Conservation (phyloP, 495 filamentous ascomycete genomes). For the Hypomontagnella monticulosa region DNA sequence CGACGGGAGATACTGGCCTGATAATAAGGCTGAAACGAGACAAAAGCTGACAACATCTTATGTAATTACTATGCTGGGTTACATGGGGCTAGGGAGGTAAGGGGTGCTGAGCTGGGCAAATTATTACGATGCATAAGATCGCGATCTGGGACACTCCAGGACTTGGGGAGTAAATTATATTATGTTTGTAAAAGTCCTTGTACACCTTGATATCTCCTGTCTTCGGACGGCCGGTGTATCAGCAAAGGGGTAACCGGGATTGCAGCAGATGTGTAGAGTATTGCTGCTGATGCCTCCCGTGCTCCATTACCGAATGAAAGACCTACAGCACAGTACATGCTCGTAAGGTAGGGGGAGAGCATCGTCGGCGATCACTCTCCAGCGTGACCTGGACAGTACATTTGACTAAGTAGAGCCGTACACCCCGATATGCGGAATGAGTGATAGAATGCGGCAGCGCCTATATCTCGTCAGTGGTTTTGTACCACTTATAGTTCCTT, state of each 20-base stretch:
- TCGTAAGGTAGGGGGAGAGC: not conserved
- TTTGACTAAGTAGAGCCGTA: constrained; percentile 35
- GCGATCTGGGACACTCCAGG: constrained; percentile 33
- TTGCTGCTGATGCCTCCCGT: not conserved
- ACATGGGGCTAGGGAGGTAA: constrained; percentile 7
- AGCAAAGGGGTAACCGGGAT: constrained; percentile 1
- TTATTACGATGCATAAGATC: constrained; percentile 40
- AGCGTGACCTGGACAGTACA: constrained; percentile 4
- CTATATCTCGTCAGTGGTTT: constrained; percentile 36
- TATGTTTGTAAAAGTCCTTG: not conserved
- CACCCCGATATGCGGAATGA: constrained; percentile 28
- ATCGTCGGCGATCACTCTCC: constrained; percentile 33
- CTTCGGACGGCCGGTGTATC: constrained; percentile 1
- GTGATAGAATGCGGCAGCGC: constrained; percentile 32
- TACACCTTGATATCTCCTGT: not conserved
- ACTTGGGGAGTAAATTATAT: constrained; percentile 15
- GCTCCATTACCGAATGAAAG: not conserved
- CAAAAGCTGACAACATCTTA: constrained; percentile 23
- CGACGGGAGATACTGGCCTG: not conserved
- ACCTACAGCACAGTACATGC: not conserved
- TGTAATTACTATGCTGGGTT: constrained; percentile 22
- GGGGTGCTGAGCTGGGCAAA: constrained; percentile 20
- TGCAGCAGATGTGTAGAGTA: constrained; percentile 1
- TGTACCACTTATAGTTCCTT: constrained; percentile 40
- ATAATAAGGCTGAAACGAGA: constrained; percentile 39